Conservation (phyloP, 106 monocot species). For the Dioscorea dumetorum region DNA sequence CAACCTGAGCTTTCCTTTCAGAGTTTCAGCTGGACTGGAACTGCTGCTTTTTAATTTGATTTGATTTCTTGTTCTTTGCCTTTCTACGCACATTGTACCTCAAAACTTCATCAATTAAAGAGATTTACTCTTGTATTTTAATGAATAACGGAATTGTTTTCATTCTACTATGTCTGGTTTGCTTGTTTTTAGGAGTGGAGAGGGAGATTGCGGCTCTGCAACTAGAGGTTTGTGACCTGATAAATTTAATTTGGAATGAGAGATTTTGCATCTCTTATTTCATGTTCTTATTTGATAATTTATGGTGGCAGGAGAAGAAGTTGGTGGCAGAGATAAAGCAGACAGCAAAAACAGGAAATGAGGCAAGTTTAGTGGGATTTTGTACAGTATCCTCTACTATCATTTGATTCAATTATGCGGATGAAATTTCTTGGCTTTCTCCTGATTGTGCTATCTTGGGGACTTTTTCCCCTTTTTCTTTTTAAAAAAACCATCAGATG, state of each 20-base stretch:
- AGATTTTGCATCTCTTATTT: not conserved
- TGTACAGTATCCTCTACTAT: not conserved
- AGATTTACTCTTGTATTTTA: not conserved
- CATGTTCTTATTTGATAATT: not conserved
- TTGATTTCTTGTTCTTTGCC: not conserved
- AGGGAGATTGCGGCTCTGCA: constrained; percentile 82
- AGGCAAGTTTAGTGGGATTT: constrained; percentile 31
- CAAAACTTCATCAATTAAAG: not conserved
- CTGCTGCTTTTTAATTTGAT: too few relatives aligned
- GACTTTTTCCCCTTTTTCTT: too few relatives aligned
- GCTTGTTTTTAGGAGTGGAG: constrained; percentile 49
- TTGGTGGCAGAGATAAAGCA: constrained; percentile 91
- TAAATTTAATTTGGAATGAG: not conserved
- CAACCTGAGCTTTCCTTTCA: too few relatives aligned
- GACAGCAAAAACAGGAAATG: constrained; percentile 92
- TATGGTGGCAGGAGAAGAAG: constrained; percentile 72
- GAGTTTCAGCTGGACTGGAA: too few relatives aligned
- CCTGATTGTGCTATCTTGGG: too few relatives aligned
- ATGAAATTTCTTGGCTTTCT: too few relatives aligned
- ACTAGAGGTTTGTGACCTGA: constrained; percentile 44
- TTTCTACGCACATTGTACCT: not conserved
- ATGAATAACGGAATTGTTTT: not conserved
- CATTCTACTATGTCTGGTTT: not conserved
- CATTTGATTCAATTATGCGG: too few relatives aligned
- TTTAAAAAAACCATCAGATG: too few relatives aligned